phyloP scores from a whole-genome alignment of 2,329 filamentous ascomycete species.

The Alternaria ethzedia region DNA sequence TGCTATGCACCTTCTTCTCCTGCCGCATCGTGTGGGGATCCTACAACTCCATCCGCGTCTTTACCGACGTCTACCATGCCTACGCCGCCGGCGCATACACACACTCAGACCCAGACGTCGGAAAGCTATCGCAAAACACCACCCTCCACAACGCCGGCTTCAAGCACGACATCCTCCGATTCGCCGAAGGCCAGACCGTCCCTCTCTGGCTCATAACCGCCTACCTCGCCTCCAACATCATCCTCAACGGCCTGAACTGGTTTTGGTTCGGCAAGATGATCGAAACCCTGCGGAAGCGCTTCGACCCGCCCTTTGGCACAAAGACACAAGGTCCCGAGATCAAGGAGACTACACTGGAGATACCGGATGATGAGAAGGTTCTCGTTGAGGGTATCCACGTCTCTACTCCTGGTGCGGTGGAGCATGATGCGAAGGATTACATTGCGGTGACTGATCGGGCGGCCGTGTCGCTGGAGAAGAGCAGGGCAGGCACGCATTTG shows the following conservation, averaged over 20 bases:
- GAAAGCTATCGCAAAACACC: conserved; percentile 34
- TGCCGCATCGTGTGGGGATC: conserved; percentile 81
- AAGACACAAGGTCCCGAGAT: conserved; percentile 28
- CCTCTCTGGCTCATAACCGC: conserved; percentile 72
- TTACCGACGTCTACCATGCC: conserved; percentile 67
- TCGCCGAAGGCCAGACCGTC: conserved; percentile 53
- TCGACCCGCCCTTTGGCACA: conserved; percentile 64
- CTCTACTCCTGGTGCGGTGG: conserved; percentile 34
- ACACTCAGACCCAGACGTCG: conserved; percentile 37
- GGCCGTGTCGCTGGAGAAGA: conserved; percentile 29
- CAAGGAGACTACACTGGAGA: conserved; percentile 17
- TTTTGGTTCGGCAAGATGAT: conserved; percentile 93
- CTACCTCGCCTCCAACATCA: conserved; percentile 74
- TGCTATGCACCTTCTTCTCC: conserved; percentile 76
- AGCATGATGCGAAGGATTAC: conserved; percentile 28
- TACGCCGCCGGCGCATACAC: conserved; percentile 33
- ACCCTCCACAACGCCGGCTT: conserved; percentile 25
- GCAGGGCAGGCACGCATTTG: conserved; percentile 28
- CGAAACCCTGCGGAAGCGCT: conserved; percentile 76
- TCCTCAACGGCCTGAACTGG: conserved; percentile 77
- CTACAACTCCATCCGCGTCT: conserved; percentile 70
- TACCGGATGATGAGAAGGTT: conserved; percentile 37
- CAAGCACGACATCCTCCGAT: conserved; percentile 57
- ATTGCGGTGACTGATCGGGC: conserved; percentile 13
- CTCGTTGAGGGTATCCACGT: conserved; percentile 44